A percentile compares a stretch with the other conserved stretches of the same genome.
Conservation (phyloP, 139 green algal genomes). For the Chlamydomonas sp. region DNA sequence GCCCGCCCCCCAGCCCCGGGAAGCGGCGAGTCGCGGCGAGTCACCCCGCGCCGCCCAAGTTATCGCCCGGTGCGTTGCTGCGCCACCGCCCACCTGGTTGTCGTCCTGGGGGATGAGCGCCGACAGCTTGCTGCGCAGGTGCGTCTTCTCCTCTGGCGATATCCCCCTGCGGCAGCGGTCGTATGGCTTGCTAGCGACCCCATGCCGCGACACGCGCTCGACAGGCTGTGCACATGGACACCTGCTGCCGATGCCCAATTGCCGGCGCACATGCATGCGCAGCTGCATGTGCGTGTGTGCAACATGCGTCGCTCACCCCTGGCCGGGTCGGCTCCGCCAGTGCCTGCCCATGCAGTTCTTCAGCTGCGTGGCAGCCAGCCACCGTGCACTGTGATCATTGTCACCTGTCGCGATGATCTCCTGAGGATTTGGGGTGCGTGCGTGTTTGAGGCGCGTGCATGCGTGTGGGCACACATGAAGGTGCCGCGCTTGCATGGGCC, state of each 20-base stretch:
- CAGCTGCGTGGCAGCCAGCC: slow-evolving; percentile 79
- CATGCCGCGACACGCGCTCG: no score
- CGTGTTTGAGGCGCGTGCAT: neutral
- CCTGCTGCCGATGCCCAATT: no score
- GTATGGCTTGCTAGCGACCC: no score
- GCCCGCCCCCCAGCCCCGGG: neutral
- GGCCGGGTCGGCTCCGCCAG: slow-evolving; percentile 50
- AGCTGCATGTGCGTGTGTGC: neutral
- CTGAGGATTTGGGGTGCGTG: no score
- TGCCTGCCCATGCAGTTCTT: slow-evolving; percentile 83
- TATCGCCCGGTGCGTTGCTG: neutral
- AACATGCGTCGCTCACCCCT: slow-evolving; percentile 1
- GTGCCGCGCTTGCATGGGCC: neutral
- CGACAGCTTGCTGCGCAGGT: slow-evolving; percentile 63
- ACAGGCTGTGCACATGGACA: no score
- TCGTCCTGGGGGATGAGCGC: slow-evolving; percentile 69
- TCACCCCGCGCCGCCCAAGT: neutral
- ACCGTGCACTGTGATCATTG: slow-evolving; percentile 50
- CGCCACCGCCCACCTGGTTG: slow-evolving; percentile 50
- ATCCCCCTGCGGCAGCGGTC: slow-evolving; percentile 63
- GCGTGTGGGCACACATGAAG: neutral
- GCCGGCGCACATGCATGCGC: neutral
- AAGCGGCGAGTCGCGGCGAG: neutral
- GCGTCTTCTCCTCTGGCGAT: slow-evolving; percentile 65
- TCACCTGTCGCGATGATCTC: slow-evolving; percentile 10